Conservation (phyloP, 306 rosid species). For the Gastrolobium villosum region DNA sequence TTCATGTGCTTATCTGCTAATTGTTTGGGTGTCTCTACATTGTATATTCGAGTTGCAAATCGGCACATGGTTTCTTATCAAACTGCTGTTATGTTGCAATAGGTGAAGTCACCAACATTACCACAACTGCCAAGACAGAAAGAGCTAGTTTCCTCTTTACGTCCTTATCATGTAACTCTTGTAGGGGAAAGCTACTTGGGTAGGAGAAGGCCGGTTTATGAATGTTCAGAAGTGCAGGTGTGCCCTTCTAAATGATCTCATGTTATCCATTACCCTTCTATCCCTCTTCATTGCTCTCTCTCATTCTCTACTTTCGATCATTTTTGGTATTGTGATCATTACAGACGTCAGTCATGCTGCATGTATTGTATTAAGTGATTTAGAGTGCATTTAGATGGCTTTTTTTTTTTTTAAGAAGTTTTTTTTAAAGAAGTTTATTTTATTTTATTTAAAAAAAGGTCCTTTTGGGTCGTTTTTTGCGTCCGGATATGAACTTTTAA, state of each 20-base stretch:
- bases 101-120: slow-evolving; percentile 86
- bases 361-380: slow-evolving; percentile 29
- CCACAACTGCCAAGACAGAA: slow-evolving; percentile 86
- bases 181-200: slow-evolving; percentile 97
- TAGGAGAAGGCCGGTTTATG: slow-evolving; percentile 85
- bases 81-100: slow-evolving; percentile 48
- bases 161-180: slow-evolving; percentile 86
- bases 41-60: slow-evolving; percentile 7
- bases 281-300: background rate
- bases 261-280: background rate
- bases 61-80: slow-evolving; percentile 39
- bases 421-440: no score
- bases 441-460: no score
- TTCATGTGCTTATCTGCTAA: slow-evolving; percentile 26
- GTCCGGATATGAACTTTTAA: no score
- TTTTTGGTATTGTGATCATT: slow-evolving; percentile 9
- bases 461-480: no score
- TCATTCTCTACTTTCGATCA: background rate
- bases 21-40: background rate
- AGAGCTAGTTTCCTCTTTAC: slow-evolving; percentile 76
- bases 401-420: no score
- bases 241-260: slow-evolving; percentile 45
- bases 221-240: slow-evolving; percentile 96
- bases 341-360: slow-evolving; percentile 15
- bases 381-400: no score